Percentiles rank a stretch among this genome's conserved stretches.
phyloP scores from a whole-genome alignment of 1,284 basidiomycete genomes.

The Rhodotorula sp. region DNA sequence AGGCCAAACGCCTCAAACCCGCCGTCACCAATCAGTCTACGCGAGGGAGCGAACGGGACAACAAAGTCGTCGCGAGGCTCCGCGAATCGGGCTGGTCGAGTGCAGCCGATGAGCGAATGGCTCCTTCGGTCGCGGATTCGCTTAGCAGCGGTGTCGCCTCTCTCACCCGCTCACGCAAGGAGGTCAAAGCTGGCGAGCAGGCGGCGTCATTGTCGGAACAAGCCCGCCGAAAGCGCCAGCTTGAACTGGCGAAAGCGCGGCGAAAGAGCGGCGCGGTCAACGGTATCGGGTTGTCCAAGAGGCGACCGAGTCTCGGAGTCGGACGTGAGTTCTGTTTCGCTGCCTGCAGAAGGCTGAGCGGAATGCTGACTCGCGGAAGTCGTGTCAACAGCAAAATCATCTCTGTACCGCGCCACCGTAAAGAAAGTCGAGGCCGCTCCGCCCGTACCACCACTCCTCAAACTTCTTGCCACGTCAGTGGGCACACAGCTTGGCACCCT shows the following conservation, averaged over 20 bases:
- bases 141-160: background rate
- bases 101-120: background rate
- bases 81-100: conserved; percentile 18
- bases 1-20: conserved; percentile 4
- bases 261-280: conserved; percentile 8
- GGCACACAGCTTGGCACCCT: background rate
- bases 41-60: background rate
- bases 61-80: conserved; percentile 12
- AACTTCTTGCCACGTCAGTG: background rate
- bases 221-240: conserved; percentile 8
- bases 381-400: conserved; percentile 1
- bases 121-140: background rate
- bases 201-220: background rate
- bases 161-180: background rate
- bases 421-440: conserved; percentile 6
- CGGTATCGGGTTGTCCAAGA: background rate
- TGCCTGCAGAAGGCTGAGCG: no score
- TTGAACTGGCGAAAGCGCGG: conserved; percentile 19
- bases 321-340: conserved; percentile 9
- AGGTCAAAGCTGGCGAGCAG: background rate
- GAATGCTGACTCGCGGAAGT: no score
- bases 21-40: background rate
- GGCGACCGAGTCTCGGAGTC: conserved; percentile 4
- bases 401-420: conserved; percentile 15
- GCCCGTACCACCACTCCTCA: background rate